A percentile compares a stretch with the other conserved stretches of the same genome.
Evolutionary conservation across 2,329 filamentous ascomycete genomes (phyloP).

Genomic region (Leptoxyphium fumago): DNA sequence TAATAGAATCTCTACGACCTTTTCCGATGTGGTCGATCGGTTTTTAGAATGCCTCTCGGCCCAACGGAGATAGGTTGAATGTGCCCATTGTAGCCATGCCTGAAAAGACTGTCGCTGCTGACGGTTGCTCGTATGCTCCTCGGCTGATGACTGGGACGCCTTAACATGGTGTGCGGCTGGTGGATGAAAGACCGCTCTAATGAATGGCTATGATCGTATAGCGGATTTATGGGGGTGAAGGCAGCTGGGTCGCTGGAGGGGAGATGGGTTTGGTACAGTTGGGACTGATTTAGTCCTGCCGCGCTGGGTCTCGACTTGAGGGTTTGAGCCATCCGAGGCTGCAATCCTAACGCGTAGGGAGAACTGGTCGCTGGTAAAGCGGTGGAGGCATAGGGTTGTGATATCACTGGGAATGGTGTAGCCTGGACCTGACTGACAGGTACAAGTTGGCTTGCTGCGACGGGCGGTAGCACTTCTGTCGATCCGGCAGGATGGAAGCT

Average conservation of each 20-base stretch:
- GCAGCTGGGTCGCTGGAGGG: not conserved
- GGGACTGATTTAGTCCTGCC: not conserved
- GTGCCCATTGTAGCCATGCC: not conserved
- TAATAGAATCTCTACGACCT: not conserved
- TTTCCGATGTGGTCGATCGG: not conserved
- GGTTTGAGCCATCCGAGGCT: slow-evolving; percentile 10
- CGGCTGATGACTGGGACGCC: too few relatives aligned
- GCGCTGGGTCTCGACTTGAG: not conserved
- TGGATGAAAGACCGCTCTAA: not conserved
- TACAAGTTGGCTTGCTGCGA: slow-evolving; percentile 9
- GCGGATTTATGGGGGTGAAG: not conserved
- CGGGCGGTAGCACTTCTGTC: slow-evolving; percentile 5
- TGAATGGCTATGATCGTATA: not conserved
- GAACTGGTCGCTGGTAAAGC: slow-evolving; percentile 7
- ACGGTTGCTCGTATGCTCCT: too few relatives aligned
- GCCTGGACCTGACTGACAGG: slow-evolving; percentile 18
- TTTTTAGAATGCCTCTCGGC: not conserved
- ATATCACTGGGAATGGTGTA: slow-evolving; percentile 18
- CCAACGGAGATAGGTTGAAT: not conserved
- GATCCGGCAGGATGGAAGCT: slow-evolving; percentile 5
- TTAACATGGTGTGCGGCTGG: not conserved
- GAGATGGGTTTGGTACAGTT: not conserved
- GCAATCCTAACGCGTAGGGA: slow-evolving; percentile 12
- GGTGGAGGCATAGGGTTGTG: slow-evolving; percentile 9
- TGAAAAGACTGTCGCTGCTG: too few relatives aligned